Evolutionary conservation across 352 stramenopile species (phyloP).

Genomic region (Phytophthora ramorum): DNA sequence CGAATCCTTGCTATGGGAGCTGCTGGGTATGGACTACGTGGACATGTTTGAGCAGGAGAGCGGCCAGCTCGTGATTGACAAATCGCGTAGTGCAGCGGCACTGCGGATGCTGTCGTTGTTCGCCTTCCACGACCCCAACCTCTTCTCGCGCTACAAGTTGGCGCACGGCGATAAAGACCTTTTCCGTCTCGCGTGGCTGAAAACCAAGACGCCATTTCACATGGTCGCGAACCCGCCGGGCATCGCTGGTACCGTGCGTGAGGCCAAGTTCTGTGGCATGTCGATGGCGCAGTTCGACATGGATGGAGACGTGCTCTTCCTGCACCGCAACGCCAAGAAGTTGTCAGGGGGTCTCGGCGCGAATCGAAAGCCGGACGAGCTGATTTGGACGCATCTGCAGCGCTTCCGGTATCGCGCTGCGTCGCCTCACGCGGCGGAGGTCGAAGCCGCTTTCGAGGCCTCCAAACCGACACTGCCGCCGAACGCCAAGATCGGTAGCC

Average conservation of each 20-base stretch:
- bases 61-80: constrained; percentile 55
- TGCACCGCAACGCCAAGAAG: constrained; percentile 63
- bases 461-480: constrained; percentile 7
- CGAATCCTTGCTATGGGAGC: constrained; percentile 50
- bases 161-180: constrained; percentile 64
- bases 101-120: constrained; percentile 47
- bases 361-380: constrained; percentile 17
- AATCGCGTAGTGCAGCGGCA: constrained; percentile 6
- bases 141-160: constrained; percentile 48
- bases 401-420: constrained; percentile 39
- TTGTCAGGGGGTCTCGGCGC: constrained; percentile 27
- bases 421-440: constrained; percentile 13
- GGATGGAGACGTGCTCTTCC: constrained; percentile 48
- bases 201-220: constrained; percentile 51
- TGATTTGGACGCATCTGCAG: constrained; percentile 51
- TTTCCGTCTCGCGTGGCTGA: constrained; percentile 65
- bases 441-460: constrained; percentile 15
- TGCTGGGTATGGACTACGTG: constrained; percentile 48
- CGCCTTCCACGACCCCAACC: constrained; percentile 47
- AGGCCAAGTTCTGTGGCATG: constrained; percentile 61
- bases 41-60: constrained; percentile 44
- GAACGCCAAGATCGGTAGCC: constrained; percentile 18
- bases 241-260: constrained; percentile 40
- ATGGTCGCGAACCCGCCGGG: constrained; percentile 55
- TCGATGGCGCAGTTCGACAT: constrained; percentile 55